Evolutionary conservation across 2,329 filamentous ascomycete species (phyloP).

Genomic region (Trichoderma aggressivum): DNA sequence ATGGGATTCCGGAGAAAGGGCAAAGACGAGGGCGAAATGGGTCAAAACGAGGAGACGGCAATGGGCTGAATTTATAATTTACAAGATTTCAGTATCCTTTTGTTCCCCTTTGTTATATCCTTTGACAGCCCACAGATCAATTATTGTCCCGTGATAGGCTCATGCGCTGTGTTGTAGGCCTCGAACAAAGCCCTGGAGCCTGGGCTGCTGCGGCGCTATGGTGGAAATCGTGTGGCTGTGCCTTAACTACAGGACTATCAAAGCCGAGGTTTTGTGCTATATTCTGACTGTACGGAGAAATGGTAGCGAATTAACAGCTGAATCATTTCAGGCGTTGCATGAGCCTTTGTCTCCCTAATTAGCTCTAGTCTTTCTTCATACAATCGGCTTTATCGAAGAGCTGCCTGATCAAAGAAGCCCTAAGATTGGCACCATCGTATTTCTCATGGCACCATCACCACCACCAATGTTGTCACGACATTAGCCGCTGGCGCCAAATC

Average conservation of each 20-base stretch:
- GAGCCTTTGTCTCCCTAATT: background rate
- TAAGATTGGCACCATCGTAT: background rate
- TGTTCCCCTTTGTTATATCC: background rate
- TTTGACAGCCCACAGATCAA: background rate
- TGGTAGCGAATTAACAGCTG: background rate
- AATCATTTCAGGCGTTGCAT: background rate
- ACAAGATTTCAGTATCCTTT: background rate
- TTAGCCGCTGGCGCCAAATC: background rate
- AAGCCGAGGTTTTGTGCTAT: background rate
- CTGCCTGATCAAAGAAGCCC: background rate
- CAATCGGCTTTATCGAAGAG: background rate
- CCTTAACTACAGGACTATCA: background rate
- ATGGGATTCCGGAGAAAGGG: background rate
- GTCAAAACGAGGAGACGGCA: background rate
- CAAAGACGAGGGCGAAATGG: background rate
- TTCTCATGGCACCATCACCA: background rate
- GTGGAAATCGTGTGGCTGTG: background rate
- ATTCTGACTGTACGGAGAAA: background rate
- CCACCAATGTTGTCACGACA: background rate
- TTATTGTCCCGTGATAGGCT: background rate
- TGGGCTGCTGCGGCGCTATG: background rate
- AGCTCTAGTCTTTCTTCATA: background rate
- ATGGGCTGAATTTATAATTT: background rate
- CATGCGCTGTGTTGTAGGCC: background rate
- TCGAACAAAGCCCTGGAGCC: constrained; percentile 7